Evolutionary conservation across 2,329 filamentous ascomycete genomes (phyloP).

Genomic region (Alternaria sp.): DNA sequence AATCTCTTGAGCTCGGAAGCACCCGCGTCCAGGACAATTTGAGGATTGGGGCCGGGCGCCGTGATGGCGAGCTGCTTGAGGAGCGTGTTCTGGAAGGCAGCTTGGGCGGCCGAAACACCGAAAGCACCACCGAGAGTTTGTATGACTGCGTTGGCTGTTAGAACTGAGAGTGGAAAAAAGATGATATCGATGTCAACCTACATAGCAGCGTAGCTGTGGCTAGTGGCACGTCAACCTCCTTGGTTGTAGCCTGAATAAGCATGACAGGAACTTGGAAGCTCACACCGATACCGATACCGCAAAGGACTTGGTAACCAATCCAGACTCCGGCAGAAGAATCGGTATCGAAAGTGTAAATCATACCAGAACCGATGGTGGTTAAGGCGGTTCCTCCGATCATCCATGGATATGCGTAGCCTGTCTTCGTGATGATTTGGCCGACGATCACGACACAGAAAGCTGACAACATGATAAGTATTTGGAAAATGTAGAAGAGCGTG

Average conservation of each 20-base stretch:
- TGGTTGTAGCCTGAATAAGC: constrained; percentile 49
- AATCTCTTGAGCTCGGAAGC: constrained; percentile 32
- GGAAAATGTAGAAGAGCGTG: constrained; percentile 11
- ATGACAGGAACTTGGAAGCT: constrained; percentile 42
- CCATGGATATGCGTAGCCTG: constrained; percentile 51
- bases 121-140: constrained; percentile 55
- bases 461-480: background rate
- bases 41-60: constrained; percentile 36
- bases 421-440: constrained; percentile 25
- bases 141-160: background rate
- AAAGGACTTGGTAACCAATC: constrained; percentile 59
- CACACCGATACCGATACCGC: constrained; percentile 52
- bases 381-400: constrained; percentile 43
- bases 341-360: constrained; percentile 55
- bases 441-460: constrained; percentile 14
- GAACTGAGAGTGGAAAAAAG: fast-evolving
- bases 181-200: constrained; percentile 20
- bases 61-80: constrained; percentile 39
- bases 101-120: constrained; percentile 52
- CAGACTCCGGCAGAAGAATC: constrained; percentile 49
- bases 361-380: constrained; percentile 49
- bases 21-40: constrained; percentile 49
- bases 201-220: constrained; percentile 52
- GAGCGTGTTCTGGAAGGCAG: constrained; percentile 53
- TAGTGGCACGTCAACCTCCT: constrained; percentile 47